Base-by-base conservation (phyloP, 2,329 filamentous ascomycete genomes). In the Claviceps maximensis region DNA sequence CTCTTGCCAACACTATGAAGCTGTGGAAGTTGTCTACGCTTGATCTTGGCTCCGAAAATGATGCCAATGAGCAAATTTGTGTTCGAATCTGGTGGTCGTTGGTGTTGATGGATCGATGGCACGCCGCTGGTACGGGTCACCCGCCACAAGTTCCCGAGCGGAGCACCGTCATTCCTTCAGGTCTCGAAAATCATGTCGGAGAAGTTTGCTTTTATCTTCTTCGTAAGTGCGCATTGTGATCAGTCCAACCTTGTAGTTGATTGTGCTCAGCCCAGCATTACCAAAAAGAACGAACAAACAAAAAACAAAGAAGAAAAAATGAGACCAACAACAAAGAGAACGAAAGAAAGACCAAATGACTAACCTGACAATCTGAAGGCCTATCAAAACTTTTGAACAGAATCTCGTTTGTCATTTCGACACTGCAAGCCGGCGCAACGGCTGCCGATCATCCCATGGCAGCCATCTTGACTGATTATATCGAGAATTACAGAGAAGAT, bases 71-170 rank as follows among this genome's bases (percentile, higher is more conserved):
- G 49, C 78, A 79, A 19, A 69, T 87, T 4, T 76, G 76, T 1
- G 71, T 82, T 50, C 76, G 83, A 45, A 76, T 83, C 19, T 89
- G 85, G 85, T 87, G 83, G 81, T 79, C 80, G 15, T 69, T 89
- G 36, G 77, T 87, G 47, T 75, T 85, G 57, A 76, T 89, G 57
- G 85, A 89, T 61, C 77, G 84, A 17, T 89, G 83, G 83, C 80
- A 87, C 62, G 82, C 85, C 4, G 76, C 81, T n/a, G 82, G 80
- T 23, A 83, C 78, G 4, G 80, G 78, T 13, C 80, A 76, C 56
- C 80, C 83, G 1, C 58, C 80, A 13, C 72, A 83, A 54, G 80
- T 89, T 54, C 79, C 78, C 1, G 78, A 85, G 58, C 75, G 78
- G 55, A 79, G 74, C 51, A 74, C 82, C 7, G 75, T 84, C 15